Evolutionary conservation across 2,329 filamentous ascomycete genomes (phyloP), one percentile per base, ranked within the genome.

Genomic region (Colletotrichum magnum): DNA sequence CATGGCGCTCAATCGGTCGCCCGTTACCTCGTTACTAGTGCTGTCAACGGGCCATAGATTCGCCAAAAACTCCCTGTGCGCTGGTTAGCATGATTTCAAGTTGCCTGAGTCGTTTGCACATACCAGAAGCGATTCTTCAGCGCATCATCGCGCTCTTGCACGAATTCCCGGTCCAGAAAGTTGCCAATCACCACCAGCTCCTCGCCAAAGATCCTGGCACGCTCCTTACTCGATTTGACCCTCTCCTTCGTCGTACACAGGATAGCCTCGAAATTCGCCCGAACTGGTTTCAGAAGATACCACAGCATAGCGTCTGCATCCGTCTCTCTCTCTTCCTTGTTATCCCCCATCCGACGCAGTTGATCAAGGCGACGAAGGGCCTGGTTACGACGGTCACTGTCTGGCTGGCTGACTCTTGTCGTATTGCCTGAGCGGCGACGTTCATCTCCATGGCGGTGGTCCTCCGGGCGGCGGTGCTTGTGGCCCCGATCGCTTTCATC

Each of bases 101-200:
- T 43, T 21, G 47, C 24, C 12, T 28, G 15, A 28, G 6, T 36
- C 6, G 32, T 12, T 10, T 15, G 24, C 9, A 47, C 71, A 18
- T 72, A 72, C 71, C 71, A 72, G 65, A 72, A 72, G 56, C 71
- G 69, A 41, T 72, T 72, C 65, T 72, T 72, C 21, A 72, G 58
- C 28, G 71, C 58, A n/a, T 66, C 47, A 24, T 98, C 71, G 41
- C 64, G 63, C 16, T 71, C 69, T 51, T 64, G 58, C 16, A 72
- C 61, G 39, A 72, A 71, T 57, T 72, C 71, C 28, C 65, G 69
- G 58, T 87, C 85, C 70, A 92, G 87, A 74, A 90, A 91, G 64
- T 87, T 86, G 61, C 90, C 90, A 77, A 92, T 89, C 5, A 84
- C 84, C 50, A 90, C 82, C 45, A 92, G 79, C 74, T 91, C 87